Conservation (phyloP, 2,329 filamentous ascomycete genomes). For the Nemania sp. region DNA sequence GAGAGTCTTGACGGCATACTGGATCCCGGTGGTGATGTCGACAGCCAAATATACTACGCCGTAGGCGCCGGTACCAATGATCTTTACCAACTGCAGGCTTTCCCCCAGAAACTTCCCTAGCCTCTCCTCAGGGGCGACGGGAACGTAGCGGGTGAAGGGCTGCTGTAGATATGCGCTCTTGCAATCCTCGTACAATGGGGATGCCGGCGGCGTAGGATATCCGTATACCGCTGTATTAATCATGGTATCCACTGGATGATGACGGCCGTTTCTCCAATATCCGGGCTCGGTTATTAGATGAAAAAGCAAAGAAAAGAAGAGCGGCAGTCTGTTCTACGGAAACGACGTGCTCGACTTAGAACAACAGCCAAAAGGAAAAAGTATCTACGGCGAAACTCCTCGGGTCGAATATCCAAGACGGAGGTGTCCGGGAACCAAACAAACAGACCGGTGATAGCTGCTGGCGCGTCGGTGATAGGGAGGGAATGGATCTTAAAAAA, state of each 20-base stretch:
- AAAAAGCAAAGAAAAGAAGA: conserved; percentile 41
- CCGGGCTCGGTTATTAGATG: conserved; percentile 34
- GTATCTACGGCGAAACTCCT: conserved; percentile 34
- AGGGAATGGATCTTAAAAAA: too few relatives aligned
- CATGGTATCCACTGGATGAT: conserved; percentile 53
- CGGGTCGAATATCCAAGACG: conserved; percentile 54
- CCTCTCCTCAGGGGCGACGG: conserved; percentile 77
- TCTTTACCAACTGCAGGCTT: conserved; percentile 79
- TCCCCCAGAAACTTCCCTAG: conserved; percentile 83
- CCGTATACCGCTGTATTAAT: conserved; percentile 62
- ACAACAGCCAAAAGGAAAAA: conserved; percentile 30
- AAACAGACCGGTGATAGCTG: conserved; percentile 7
- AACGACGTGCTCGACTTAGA: conserved; percentile 38
- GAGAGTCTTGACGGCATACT: conserved; percentile 95
- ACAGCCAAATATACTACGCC: conserved; percentile 92
- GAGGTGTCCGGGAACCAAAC: conserved; percentile 34
- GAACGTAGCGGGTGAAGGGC: conserved; percentile 53
- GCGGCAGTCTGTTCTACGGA: conserved; percentile 36
- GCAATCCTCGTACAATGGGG: conserved; percentile 57
- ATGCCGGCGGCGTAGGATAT: conserved; percentile 63
- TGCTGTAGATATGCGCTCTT: conserved; percentile 51
- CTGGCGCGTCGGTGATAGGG: conserved; percentile 27
- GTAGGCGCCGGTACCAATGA: conserved; percentile 93
- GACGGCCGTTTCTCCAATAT: conserved; percentile 34
- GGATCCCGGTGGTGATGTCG: conserved; percentile 78